Evolutionary conservation across 164 flowering plant genomes (phyloP).

Genomic region (Magnolia sinica): DNA sequence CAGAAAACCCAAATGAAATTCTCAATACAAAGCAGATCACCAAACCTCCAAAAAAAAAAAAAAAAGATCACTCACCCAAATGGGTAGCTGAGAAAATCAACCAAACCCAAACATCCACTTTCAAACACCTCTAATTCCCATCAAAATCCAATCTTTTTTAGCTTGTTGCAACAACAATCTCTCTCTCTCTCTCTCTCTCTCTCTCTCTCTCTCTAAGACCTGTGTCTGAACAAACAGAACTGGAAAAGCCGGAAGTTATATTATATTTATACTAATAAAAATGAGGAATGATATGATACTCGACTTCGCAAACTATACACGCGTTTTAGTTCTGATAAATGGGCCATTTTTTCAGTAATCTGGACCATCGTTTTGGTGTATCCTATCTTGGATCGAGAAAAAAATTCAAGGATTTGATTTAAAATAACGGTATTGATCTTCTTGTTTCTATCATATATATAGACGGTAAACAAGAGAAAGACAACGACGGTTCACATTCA

Average conservation of each 20-base stretch:
- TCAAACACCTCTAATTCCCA: slow-evolving; percentile 8
- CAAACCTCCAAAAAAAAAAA: slow-evolving; percentile 20
- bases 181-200: background rate
- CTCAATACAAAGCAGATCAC: slow-evolving; percentile 15
- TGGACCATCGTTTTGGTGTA: background rate
- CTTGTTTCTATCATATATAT: too few species aligned
- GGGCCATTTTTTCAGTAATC: background rate
- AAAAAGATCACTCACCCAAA: too few species aligned
- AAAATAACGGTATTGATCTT: too few species aligned
- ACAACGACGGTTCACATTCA: too few species aligned
- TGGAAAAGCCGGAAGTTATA: background rate
- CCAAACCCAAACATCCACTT: slow-evolving; percentile 14
- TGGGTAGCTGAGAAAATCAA: too few species aligned
- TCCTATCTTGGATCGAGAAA: too few species aligned
- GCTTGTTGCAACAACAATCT: slow-evolving; percentile 17
- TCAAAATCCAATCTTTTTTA: slow-evolving; percentile 20
- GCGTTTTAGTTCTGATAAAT: background rate
- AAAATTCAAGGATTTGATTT: too few species aligned
- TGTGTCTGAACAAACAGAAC: slow-evolving; percentile 9
- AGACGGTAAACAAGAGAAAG: too few species aligned
- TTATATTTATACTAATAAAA: background rate
- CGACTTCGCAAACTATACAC: background rate
- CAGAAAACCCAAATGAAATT: background rate
- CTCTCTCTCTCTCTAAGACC: background rate
- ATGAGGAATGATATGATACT: background rate